Conservation (phyloP, 768 basidiomycete genomes). For the Leccinum olivaceopallidum region DNA sequence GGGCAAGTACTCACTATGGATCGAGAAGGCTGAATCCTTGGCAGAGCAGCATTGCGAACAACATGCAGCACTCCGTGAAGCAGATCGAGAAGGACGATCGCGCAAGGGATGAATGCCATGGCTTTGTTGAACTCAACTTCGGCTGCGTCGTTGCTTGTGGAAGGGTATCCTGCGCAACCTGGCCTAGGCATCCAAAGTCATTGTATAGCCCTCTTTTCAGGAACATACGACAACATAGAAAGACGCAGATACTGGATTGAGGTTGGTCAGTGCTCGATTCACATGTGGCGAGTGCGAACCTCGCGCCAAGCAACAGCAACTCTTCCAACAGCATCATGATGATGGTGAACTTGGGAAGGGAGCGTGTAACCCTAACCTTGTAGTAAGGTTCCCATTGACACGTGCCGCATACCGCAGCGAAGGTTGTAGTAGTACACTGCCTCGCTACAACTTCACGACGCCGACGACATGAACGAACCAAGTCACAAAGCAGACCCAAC, state of each 20-base stretch:
- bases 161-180: slow-evolving; percentile 28
- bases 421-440: slow-evolving; percentile 4
- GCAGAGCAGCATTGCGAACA: slow-evolving; percentile 73
- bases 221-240: slow-evolving; percentile 59
- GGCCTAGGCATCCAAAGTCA: slow-evolving; percentile 52
- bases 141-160: slow-evolving; percentile 24
- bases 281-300: slow-evolving; percentile 13
- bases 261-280: slow-evolving; percentile 2
- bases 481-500: slow-evolving; percentile 31
- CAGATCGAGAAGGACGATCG: slow-evolving; percentile 64
- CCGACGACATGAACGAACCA: slow-evolving; percentile 34
- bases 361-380: slow-evolving; percentile 31
- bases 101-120: slow-evolving; percentile 57
- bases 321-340: slow-evolving; percentile 7
- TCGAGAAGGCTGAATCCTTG: slow-evolving; percentile 61
- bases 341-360: slow-evolving; percentile 10
- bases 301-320: slow-evolving; percentile 17
- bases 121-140: slow-evolving; percentile 21
- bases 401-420: slow-evolving; percentile 2
- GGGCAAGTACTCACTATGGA: slow-evolving; percentile 45
- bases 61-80: slow-evolving; percentile 72
- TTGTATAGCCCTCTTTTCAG: slow-evolving; percentile 59
- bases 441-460: slow-evolving; percentile 18
- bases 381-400: slow-evolving; percentile 27
- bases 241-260: slow-evolving; percentile 45